Base-by-base conservation (phyloP, 306 rosid genomes). In the Vigna mungo region DNA sequence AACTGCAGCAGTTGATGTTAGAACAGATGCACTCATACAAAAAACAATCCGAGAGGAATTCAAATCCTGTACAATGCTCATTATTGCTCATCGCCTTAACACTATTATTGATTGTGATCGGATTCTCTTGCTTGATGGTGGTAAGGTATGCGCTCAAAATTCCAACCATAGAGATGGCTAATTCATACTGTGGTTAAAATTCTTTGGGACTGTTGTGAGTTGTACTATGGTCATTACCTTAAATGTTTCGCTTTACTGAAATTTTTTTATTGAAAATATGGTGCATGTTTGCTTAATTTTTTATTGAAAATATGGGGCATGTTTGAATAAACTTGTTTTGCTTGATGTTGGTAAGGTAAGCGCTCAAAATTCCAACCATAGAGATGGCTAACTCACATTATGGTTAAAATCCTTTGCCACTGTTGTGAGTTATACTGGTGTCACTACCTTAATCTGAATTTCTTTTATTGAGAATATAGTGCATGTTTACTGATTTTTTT, bases 1-100 rank as follows among this genome's bases (percentile, higher is more conserved):
- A 72, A 95, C 98, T 32, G 97, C 98, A 60, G 93, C 97, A 14
- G 97, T 95, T 16, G 98, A 95, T 84, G 98, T 95, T 72, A 83
- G 89, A 63, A 95, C 98, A 2, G 98, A 95, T 80, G 92, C 96
- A n/a, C 92, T 95, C 53, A 90, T 95, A 77, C 97, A 92, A 76
- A 88, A 92, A 83, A 92, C 97, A 46, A 89, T 95, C 48, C 89
- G 96, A 51, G 97, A 92, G 76, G 98, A 95, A 78, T 95, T 95
- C 77, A 89, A 89, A 71, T 89, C 95, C 7, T 90, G 96, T 79
- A 92, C 97, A 8, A 95, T 95, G 98, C 83, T 94, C 68, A 82
- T 88, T 54, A 94, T 94, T 82, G 98, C 97, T 84, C 98, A 95
- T 74, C 87, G 98, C 48, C 89, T 95, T 54, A 95, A 92, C 83